Evolutionary conservation across 2,329 filamentous ascomycete genomes (phyloP).

Genomic region (Colletotrichum sp.): DNA sequence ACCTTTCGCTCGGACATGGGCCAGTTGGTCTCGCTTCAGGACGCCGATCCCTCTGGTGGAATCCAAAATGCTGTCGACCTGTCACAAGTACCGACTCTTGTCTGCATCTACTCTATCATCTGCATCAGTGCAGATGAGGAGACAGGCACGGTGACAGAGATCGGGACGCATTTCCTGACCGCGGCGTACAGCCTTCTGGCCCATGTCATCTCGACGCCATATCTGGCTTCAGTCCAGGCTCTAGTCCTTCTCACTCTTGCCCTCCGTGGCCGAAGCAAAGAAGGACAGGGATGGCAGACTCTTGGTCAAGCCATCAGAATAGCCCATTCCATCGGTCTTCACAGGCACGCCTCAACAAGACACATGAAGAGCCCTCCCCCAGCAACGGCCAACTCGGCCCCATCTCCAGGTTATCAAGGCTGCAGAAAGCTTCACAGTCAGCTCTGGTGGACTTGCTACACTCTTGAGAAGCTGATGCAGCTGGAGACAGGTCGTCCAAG

Average conservation of each 20-base stretch:
- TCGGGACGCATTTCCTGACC: conserved; percentile 15
- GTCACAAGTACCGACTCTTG: conserved; percentile 7
- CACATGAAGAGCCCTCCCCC: background rate
- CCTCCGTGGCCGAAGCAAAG: conserved; percentile 22
- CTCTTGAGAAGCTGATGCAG: conserved; percentile 44
- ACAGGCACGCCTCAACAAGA: conserved; percentile 15
- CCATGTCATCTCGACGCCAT: conserved; percentile 23
- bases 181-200: conserved; percentile 24
- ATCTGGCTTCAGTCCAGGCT: conserved; percentile 25
- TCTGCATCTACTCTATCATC: conserved; percentile 21
- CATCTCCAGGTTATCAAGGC: background rate
- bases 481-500: conserved; percentile 28
- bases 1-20: conserved; percentile 17
- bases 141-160: conserved; percentile 5
- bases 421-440: conserved; percentile 51
- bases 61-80: background rate
- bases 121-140: conserved; percentile 25
- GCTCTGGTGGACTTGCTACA: conserved; percentile 60
- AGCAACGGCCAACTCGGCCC: background rate
- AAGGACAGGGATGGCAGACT: conserved; percentile 30
- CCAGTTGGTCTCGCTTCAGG: background rate
- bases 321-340: conserved; percentile 29
- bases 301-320: conserved; percentile 28
- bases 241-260: conserved; percentile 23
- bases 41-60: background rate